phyloP scores from a whole-genome alignment of 768 basidiomycete species.

The Trametes cingulata region DNA sequence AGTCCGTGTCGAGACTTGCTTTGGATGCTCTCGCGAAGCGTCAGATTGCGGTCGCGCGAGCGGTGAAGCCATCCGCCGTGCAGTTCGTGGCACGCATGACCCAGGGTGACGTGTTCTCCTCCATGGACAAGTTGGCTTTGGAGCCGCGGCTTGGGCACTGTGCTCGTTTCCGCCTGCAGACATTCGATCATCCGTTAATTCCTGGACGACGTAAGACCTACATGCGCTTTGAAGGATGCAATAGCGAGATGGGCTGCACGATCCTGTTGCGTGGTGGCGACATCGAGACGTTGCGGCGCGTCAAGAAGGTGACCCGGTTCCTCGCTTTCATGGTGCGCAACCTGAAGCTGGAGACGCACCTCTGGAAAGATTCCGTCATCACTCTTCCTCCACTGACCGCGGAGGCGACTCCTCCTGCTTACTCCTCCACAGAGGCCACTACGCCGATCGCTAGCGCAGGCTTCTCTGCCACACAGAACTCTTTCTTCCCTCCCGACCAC shows the following conservation, averaged over 20 bases:
- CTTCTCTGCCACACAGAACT: slow-evolving; percentile 7
- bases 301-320: slow-evolving; percentile 93
- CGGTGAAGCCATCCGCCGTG: slow-evolving; percentile 86
- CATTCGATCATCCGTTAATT: slow-evolving; percentile 91
- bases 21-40: slow-evolving; percentile 82
- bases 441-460: slow-evolving; percentile 12
- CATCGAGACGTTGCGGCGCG: slow-evolving; percentile 71
- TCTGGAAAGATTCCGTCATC: slow-evolving; percentile 91
- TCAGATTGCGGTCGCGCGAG: slow-evolving; percentile 87
- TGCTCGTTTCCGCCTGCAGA: slow-evolving; percentile 81
- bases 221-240: slow-evolving; percentile 98
- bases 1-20: slow-evolving; percentile 87
- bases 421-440: slow-evolving; percentile 11
- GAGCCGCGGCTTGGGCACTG: slow-evolving; percentile 92
- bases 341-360: slow-evolving; percentile 87
- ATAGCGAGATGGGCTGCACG: slow-evolving; percentile 90
- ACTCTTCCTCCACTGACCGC: slow-evolving; percentile 65
- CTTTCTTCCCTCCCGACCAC: slow-evolving; percentile 5
- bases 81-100: slow-evolving; percentile 91
- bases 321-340: slow-evolving; percentile 92
- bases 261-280: slow-evolving; percentile 89
- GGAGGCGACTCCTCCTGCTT: slow-evolving; percentile 60
- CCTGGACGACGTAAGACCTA: slow-evolving; percentile 94
- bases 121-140: slow-evolving; percentile 89
- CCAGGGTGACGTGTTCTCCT: slow-evolving; percentile 91